These are phyloP conservation scores for Toxicodendron radicans DNA, from an alignment of 345 rosid genomes.

Conservation along the genomic window DNA sequence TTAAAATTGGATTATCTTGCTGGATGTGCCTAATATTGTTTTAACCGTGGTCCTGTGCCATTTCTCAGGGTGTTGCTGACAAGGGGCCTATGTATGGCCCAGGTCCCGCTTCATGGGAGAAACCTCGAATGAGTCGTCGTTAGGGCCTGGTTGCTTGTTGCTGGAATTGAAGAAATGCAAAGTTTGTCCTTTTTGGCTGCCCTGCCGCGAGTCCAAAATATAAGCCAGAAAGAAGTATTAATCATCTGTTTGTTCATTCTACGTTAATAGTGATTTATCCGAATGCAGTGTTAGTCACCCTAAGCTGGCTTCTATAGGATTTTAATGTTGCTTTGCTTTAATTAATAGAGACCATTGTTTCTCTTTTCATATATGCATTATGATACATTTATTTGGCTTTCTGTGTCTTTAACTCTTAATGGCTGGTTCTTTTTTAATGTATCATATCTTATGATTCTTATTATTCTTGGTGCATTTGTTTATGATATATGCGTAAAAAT, in stretches of 20 bases:
- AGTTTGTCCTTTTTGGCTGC: slow-evolving; percentile 25
- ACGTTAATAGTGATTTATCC: slow-evolving; percentile 36
- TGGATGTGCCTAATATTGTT: slow-evolving; percentile 10
- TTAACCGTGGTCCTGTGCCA: slow-evolving; percentile 7
- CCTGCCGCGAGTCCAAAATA: slow-evolving; percentile 12
- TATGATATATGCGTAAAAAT: not conserved
- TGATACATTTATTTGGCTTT: slow-evolving; percentile 16
- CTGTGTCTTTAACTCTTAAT: slow-evolving; percentile 3
- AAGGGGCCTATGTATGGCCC: slow-evolving; percentile 66
- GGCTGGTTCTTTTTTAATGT: not conserved
- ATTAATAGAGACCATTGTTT: slow-evolving; percentile 20
- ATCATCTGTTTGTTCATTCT: slow-evolving; percentile 34
- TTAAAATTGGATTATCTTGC: not conserved
- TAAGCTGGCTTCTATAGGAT: slow-evolving; percentile 30
- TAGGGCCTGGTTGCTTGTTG: slow-evolving; percentile 36
- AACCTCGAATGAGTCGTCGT: slow-evolving; percentile 60
- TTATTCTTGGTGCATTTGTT: slow-evolving; percentile 1
- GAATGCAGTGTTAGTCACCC: slow-evolving; percentile 40
- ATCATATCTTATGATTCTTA: not conserved
- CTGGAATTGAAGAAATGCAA: slow-evolving; percentile 23
- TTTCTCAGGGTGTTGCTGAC: slow-evolving; percentile 64
- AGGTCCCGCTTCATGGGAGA: slow-evolving; percentile 75
- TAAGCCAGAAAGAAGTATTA: slow-evolving; percentile 33
- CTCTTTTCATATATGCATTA: slow-evolving; percentile 9
- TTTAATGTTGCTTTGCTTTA: slow-evolving; percentile 27